Conservation (phyloP, 2,329 filamentous ascomycete genomes). For the Cladobotryum protrusum region DNA sequence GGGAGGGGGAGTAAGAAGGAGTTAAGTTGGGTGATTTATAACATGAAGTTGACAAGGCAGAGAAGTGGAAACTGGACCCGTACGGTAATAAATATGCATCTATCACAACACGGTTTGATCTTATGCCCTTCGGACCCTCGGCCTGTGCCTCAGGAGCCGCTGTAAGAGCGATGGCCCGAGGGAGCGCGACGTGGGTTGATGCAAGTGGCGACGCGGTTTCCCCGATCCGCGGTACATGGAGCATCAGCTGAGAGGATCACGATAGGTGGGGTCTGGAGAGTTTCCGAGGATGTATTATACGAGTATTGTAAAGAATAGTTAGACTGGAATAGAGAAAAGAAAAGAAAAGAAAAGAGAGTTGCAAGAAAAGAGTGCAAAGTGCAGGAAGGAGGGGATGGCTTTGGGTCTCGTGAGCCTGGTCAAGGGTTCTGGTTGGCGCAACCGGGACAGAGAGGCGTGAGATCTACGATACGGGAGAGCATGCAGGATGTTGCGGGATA, state of each 20-base stretch:
- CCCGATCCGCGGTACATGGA: neutral
- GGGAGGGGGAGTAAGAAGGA: neutral
- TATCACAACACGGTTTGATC: neutral
- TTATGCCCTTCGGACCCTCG: constrained; percentile 2
- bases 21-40: neutral
- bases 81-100: neutral
- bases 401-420: constrained; percentile 5
- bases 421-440: constrained; percentile 4
- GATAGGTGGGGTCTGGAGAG: neutral
- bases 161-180: neutral
- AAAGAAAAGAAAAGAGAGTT: neutral
- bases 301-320: neutral
- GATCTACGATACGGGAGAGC: neutral
- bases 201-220: neutral
- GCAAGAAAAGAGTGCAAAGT: neutral
- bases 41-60: neutral
- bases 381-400: constrained; percentile 2
- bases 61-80: neutral
- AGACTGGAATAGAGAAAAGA: neutral
- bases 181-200: neutral
- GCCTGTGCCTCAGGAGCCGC: neutral
- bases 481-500: neutral
- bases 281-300: neutral
- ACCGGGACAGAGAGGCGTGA: neutral
- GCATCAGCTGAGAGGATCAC: constrained; percentile 5